Conservation (phyloP, 2,329 filamentous ascomycete species). For the Helotiales sp. region DNA sequence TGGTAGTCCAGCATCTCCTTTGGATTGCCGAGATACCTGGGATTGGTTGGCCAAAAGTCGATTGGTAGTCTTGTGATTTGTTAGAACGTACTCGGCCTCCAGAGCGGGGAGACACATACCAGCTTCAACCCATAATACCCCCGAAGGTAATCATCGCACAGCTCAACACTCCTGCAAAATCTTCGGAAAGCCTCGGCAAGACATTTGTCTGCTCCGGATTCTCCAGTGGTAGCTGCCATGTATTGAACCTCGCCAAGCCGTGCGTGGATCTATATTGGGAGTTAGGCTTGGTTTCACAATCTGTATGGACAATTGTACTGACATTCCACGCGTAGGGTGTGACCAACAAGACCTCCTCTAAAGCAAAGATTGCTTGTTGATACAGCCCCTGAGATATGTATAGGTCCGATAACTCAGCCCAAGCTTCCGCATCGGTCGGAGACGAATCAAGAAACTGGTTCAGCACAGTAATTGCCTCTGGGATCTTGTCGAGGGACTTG, state of each 20-base stretch:
- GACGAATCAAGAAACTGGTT: slow-evolving; percentile 78
- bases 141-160: slow-evolving; percentile 90
- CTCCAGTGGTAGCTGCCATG: slow-evolving; percentile 62
- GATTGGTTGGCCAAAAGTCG: slow-evolving; percentile 51
- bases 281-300: slow-evolving; percentile 38
- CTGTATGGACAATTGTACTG: slow-evolving; percentile 44
- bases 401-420: slow-evolving; percentile 88
- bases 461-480: slow-evolving; percentile 77
- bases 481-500: slow-evolving; percentile 69
- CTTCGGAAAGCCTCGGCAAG: slow-evolving; percentile 78
- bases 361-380: slow-evolving; percentile 81
- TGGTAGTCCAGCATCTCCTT: slow-evolving; percentile 51
- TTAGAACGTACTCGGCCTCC: slow-evolving; percentile 24
- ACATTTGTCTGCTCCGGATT: slow-evolving; percentile 51
- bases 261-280: slow-evolving; percentile 72
- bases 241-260: slow-evolving; percentile 83
- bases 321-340: slow-evolving; percentile 96
- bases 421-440: slow-evolving; percentile 90
- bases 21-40: slow-evolving; percentile 53
- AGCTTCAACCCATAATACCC: slow-evolving; percentile 92
- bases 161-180: slow-evolving; percentile 88
- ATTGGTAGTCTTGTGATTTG: slow-evolving; percentile 40
- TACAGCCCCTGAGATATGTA: slow-evolving; percentile 82
- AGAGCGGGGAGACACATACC: slow-evolving; percentile 51
- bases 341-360: slow-evolving; percentile 89